phyloP scores from a whole-genome alignment of 2,329 filamentous ascomycete species.

The Cladosporium sp. region DNA sequence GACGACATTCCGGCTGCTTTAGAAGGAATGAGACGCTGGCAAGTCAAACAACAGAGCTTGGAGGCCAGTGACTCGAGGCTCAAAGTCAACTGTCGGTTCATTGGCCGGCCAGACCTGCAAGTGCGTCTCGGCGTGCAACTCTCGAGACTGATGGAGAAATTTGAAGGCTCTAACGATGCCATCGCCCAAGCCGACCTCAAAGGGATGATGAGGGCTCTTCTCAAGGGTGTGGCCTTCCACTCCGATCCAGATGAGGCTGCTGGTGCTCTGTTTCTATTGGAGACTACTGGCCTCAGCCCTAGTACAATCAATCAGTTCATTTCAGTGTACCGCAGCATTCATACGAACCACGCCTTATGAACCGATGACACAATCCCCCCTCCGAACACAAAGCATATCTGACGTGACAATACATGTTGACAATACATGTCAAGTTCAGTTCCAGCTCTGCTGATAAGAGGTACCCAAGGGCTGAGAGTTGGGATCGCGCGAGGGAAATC shows the following conservation, averaged over 20 bases:
- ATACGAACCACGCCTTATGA: background rate
- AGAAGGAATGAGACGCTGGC: background rate
- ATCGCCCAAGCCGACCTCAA: background rate
- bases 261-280: background rate
- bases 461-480: too few relatives aligned
- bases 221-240: background rate
- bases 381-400: background rate
- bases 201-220: background rate
- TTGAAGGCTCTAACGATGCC: background rate
- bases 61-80: background rate
- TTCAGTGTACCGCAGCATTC: background rate
- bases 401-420: background rate
- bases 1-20: background rate
- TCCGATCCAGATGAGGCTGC: background rate
- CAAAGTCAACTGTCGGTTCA: background rate
- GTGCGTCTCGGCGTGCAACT: background rate
- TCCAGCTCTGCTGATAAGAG: background rate
- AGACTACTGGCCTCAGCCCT: background rate
- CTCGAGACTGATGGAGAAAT: background rate
- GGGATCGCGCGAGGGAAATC: too few relatives aligned
- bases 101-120: background rate
- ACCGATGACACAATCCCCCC: too few relatives aligned
- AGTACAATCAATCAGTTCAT: background rate
- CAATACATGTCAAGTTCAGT: background rate
- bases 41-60: background rate